These are phyloP conservation scores for Dipodascus albidus DNA, from an alignment of 805 yeast genomes.

Conservation along the genomic window DNA sequence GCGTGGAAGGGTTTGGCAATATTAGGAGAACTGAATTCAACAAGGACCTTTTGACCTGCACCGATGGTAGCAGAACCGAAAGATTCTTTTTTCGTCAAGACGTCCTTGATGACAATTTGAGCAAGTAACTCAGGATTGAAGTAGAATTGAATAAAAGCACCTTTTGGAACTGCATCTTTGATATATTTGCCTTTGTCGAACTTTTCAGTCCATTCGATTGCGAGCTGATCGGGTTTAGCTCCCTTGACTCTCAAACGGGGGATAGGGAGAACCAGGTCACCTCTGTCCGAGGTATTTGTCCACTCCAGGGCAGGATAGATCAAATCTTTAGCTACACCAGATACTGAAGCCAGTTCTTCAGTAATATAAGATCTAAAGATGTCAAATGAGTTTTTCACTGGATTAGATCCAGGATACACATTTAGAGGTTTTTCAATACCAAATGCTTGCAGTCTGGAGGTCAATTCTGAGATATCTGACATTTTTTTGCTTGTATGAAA, in stretches of 20 bases:
- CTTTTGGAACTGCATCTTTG: conserved; percentile 65
- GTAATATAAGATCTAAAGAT: conserved; percentile 83
- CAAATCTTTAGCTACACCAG: conserved; percentile 57
- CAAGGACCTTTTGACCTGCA: conserved; percentile 51
- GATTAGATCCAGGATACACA: conserved; percentile 44
- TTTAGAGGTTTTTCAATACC: conserved; percentile 9
- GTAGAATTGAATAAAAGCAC: conserved; percentile 85
- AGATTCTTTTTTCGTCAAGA: conserved; percentile 42
- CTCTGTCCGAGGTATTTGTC: conserved; percentile 77
- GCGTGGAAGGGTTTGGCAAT: conserved; percentile 99
- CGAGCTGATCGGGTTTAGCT: conserved; percentile 68
- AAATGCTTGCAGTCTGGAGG: conserved; percentile 4
- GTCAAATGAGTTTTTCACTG: conserved; percentile 73
- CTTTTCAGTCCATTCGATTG: conserved; percentile 63
- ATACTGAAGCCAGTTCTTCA: conserved; percentile 57
- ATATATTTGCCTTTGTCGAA: conserved; percentile 67
- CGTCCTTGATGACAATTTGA: conserved; percentile 57
- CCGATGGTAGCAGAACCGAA: conserved; percentile 76
- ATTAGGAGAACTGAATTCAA: conserved; percentile 96
- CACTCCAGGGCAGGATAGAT: conserved; percentile 83
- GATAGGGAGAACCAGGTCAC: conserved; percentile 84
- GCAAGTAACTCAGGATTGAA: conserved; percentile 57
- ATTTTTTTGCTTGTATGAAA: not conserved
- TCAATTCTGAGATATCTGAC: not conserved
- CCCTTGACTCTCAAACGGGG: conserved; percentile 82